Conservation (phyloP, 805 yeast species). For the Candida nemodendra region DNA sequence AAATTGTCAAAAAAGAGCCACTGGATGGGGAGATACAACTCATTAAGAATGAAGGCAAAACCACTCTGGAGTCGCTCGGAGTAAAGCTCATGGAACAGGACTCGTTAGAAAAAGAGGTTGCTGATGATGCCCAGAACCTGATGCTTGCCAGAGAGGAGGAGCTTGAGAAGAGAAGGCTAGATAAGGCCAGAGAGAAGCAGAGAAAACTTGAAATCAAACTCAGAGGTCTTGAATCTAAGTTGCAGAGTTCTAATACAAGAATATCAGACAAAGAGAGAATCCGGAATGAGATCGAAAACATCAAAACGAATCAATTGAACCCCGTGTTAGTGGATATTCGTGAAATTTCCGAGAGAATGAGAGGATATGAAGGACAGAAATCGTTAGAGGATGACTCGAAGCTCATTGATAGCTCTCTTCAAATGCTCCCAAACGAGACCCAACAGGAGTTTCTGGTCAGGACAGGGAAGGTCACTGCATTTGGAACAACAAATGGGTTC, state of each 20-base stretch:
- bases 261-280: conserved; percentile 62
- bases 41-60: conserved; percentile 1
- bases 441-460: conserved; percentile 79
- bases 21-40: too few species aligned
- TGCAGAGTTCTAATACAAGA: conserved; percentile 53
- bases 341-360: conserved; percentile 51
- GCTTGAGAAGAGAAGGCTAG: conserved; percentile 72
- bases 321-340: conserved; percentile 58
- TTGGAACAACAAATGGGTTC: conserved; percentile 69
- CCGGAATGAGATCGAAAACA: conserved; percentile 50
- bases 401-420: conserved; percentile 26
- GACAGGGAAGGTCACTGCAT: conserved; percentile 92
- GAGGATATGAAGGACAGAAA: conserved; percentile 23
- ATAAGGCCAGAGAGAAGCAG: conserved; percentile 55
- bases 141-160: conserved; percentile 64
- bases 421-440: conserved; percentile 65
- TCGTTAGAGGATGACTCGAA: conserved; percentile 9
- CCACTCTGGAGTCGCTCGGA: conserved; percentile 39
- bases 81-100: conserved; percentile 75
- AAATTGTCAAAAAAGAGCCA: too few species aligned
- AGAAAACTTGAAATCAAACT: conserved; percentile 44
- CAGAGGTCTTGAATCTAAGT: conserved; percentile 44
- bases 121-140: conserved; percentile 62
- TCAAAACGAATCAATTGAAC: conserved; percentile 49
- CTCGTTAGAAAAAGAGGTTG: conserved; percentile 71